Evolutionary conservation across 306 rosid genomes (phyloP).

Genomic region (Fragaria ananassa): DNA sequence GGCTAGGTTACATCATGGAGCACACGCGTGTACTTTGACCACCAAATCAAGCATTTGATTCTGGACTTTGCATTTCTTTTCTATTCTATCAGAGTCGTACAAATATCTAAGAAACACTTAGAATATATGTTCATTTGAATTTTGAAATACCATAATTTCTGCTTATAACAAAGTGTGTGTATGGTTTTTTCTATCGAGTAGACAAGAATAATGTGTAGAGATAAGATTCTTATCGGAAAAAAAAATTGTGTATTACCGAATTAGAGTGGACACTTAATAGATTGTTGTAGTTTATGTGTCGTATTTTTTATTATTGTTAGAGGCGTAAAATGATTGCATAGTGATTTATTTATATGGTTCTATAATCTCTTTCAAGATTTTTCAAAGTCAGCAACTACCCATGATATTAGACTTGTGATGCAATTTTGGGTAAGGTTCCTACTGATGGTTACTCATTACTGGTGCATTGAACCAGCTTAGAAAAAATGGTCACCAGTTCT

Average conservation of each 20-base stretch:
- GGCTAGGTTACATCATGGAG: constrained; percentile 12
- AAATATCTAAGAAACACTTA: too few relatives aligned
- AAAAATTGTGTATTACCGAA: too few relatives aligned
- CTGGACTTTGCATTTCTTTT: not conserved
- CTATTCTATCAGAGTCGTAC: not conserved
- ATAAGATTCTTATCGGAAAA: too few relatives aligned
- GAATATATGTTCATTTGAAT: too few relatives aligned
- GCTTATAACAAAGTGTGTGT: too few relatives aligned
- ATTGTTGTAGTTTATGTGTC: too few relatives aligned
- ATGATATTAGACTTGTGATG: not conserved
- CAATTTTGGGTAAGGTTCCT: not conserved
- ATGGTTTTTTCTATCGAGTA: too few relatives aligned
- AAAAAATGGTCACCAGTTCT: constrained; percentile 7
- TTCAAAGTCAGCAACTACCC: not conserved
- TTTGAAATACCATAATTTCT: too few relatives aligned
- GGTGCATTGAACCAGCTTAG: constrained; percentile 18
- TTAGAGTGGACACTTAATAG: too few relatives aligned
- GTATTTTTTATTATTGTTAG: too few relatives aligned
- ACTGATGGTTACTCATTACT: not conserved
- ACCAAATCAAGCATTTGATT: not conserved
- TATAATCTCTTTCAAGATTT: not conserved
- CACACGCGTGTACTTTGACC: constrained; percentile 13
- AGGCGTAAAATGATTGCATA: too few relatives aligned
- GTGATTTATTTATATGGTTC: not conserved
- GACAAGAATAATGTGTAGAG: too few relatives aligned